Evolutionary conservation across 495 filamentous ascomycete species (phyloP).

Genomic region (Trichoderma virens): DNA sequence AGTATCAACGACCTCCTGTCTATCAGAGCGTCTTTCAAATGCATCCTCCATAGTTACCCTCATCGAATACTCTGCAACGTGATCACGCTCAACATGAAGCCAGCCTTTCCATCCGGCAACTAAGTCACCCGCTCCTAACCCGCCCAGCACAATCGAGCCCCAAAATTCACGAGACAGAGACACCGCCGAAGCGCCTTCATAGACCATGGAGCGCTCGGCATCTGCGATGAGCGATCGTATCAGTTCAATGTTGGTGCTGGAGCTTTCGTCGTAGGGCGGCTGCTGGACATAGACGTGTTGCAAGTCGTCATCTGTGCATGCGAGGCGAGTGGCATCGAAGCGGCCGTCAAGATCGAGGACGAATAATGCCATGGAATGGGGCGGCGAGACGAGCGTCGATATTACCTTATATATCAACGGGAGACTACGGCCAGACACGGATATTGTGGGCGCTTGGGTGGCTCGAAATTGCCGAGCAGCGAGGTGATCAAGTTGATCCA

Average conservation of each 20-base stretch:
- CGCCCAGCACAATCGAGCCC: slow-evolving; percentile 40
- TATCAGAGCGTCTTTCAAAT: slow-evolving; percentile 37
- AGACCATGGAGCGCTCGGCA: slow-evolving; percentile 41
- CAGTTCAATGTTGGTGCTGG: slow-evolving; percentile 11
- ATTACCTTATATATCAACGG: slow-evolving; percentile 62
- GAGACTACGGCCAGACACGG: slow-evolving; percentile 47
- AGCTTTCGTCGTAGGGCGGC: slow-evolving; percentile 11
- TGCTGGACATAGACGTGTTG: slow-evolving; percentile 37
- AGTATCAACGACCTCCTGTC: slow-evolving; percentile 32
- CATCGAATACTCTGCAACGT: slow-evolving; percentile 40
- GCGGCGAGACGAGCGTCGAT: slow-evolving; percentile 47
- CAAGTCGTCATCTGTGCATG: slow-evolving; percentile 17
- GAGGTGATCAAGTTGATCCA: slow-evolving; percentile 34
- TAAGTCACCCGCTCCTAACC: slow-evolving; percentile 25
- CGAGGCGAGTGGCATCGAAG: slow-evolving; percentile 55
- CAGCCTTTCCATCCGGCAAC: slow-evolving; percentile 41
- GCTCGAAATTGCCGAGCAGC: slow-evolving; percentile 29
- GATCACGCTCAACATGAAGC: slow-evolving; percentile 37
- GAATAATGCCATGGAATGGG: slow-evolving; percentile 50
- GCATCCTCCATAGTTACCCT: slow-evolving; percentile 51
- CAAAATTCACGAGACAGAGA: slow-evolving; percentile 33
- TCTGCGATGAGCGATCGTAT: slow-evolving; percentile 22
- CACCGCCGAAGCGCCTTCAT: slow-evolving; percentile 25
- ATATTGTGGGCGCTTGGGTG: slow-evolving; percentile 27
- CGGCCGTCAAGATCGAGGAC: slow-evolving; percentile 63